A percentile compares a stretch with the other conserved stretches of the same genome.
Conservation (phyloP, 2,329 filamentous ascomycete genomes). For the Cladorrhinum sp. region DNA sequence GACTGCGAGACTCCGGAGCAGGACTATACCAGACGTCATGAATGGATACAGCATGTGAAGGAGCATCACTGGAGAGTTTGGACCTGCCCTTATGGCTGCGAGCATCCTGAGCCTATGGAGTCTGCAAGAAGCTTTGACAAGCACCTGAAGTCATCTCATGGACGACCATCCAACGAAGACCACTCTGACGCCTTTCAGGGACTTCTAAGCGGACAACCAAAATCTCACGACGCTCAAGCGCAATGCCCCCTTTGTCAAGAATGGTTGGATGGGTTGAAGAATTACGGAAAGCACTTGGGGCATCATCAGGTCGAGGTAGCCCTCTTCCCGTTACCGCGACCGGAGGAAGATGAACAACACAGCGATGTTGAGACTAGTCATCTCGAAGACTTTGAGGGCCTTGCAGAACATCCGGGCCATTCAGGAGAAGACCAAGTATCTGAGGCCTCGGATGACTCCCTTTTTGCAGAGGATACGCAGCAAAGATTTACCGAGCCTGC, state of each 20-base stretch:
- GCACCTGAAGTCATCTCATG: neutral
- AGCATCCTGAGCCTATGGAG: neutral
- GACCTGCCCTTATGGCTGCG: neutral
- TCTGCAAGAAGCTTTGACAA: neutral
- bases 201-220: neutral
- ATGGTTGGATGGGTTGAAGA: neutral
- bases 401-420: no score
- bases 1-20: slow-evolving; percentile 8
- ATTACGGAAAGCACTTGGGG: neutral
- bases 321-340: neutral
- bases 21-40: slow-evolving; percentile 4
- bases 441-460: no score
- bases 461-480: no score
- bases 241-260: neutral
- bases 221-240: neutral
- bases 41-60: slow-evolving; percentile 16
- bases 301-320: neutral
- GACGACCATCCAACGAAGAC: neutral
- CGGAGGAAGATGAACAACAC: neutral
- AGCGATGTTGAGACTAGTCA: neutral
- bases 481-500: no score
- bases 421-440: no score
- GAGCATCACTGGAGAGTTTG: slow-evolving; percentile 13
- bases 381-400: neutral
- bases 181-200: no score